Evolutionary conservation across 441 rosid genomes (phyloP).

Genomic region (Breynia disticha): DNA sequence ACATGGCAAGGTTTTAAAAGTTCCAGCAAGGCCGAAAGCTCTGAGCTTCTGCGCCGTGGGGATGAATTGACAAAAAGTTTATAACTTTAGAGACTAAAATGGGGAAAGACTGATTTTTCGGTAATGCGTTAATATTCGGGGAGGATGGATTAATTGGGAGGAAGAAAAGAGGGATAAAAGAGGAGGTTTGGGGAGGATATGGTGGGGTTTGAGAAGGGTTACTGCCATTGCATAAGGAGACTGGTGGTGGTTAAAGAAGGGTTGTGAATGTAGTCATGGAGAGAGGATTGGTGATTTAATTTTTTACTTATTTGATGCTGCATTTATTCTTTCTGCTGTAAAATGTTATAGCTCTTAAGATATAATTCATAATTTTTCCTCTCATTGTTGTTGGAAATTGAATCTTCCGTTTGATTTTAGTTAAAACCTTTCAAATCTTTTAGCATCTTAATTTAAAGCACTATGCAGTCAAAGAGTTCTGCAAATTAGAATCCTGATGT

Average conservation of each 20-base stretch:
- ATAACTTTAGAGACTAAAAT: constrained; percentile 24
- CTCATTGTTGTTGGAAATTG: no score
- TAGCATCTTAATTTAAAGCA: no score
- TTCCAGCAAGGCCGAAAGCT: constrained; percentile 21
- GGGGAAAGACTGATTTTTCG: background rate
- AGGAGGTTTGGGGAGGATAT: background rate
- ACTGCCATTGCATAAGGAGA: constrained; percentile 24
- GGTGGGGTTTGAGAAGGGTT: constrained; percentile 19
- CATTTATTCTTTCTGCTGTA: no score
- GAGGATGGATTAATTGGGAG: constrained; percentile 17
- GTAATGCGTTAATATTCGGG: no score
- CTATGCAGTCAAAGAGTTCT: no score
- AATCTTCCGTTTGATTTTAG: no score
- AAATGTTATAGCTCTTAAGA: no score
- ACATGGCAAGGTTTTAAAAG: constrained; percentile 35
- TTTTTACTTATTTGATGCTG: no score
- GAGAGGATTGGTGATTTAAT: background rate
- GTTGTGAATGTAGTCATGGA: constrained; percentile 22
- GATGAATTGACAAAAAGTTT: constrained; percentile 19
- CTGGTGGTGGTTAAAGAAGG: constrained; percentile 7
- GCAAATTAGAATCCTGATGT: no score
- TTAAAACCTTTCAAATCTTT: no score
- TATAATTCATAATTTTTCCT: no score
- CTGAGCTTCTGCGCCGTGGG: constrained; percentile 33
- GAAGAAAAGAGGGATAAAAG: constrained; percentile 14